Conservation (phyloP, 768 basidiomycete species). For the Holtermanniella nyarrowii region DNA sequence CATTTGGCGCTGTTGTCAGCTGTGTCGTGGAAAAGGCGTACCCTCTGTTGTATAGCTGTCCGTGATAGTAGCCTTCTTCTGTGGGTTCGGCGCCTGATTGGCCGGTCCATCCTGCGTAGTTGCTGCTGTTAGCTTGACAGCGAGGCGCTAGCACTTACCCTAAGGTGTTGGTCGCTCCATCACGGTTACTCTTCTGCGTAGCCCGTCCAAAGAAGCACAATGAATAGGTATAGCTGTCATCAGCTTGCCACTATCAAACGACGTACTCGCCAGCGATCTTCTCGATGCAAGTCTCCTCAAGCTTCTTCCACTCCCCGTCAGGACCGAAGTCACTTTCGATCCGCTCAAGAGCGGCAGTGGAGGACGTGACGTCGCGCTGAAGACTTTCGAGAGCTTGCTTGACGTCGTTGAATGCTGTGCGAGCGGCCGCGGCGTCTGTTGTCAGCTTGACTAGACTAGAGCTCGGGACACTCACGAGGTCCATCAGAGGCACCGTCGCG, state of each 20-base stretch:
- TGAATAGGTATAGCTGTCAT: slow-evolving; percentile 76
- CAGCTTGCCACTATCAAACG: background rate
- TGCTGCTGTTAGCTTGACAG: background rate
- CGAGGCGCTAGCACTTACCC: slow-evolving; percentile 51
- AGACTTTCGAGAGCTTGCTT: slow-evolving; percentile 55
- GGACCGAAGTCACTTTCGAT: slow-evolving; percentile 60
- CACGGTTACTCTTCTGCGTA: slow-evolving; percentile 74
- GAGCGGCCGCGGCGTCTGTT: slow-evolving; percentile 38
- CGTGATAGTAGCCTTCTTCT: slow-evolving; percentile 58
- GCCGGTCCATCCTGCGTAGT: background rate
- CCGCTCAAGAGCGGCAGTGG: slow-evolving; percentile 51
- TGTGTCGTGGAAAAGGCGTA: slow-evolving; percentile 5
- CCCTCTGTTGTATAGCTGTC: slow-evolving; percentile 60
- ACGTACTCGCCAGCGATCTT: slow-evolving; percentile 84
- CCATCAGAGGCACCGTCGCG: slow-evolving; percentile 11
- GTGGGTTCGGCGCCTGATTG: slow-evolving; percentile 49
- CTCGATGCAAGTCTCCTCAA: slow-evolving; percentile 68
- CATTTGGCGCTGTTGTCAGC: slow-evolving; percentile 60
- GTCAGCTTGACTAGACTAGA: background rate
- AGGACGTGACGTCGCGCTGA: slow-evolving; percentile 43
- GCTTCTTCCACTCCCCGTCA: slow-evolving; percentile 92
- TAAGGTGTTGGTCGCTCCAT: slow-evolving; percentile 63
- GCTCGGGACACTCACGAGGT: slow-evolving; percentile 20
- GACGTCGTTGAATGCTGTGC: slow-evolving; percentile 32
- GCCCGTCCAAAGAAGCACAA: slow-evolving; percentile 83